Base-by-base conservation (phyloP, 1,284 basidiomycete species). In the Ganoderma leucocontextum region DNA sequence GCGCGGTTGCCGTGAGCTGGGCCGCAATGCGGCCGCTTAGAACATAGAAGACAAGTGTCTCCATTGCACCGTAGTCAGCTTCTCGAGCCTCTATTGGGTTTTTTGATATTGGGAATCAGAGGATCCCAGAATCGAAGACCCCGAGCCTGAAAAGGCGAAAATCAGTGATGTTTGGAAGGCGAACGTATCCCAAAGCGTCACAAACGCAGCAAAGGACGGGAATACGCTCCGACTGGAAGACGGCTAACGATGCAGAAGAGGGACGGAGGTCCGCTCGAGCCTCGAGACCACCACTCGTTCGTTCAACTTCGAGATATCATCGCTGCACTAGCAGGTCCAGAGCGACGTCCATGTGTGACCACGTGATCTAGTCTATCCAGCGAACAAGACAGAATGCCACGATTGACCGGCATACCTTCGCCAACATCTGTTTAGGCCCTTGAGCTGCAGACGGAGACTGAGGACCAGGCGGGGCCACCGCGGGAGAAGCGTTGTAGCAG, bases 21-120 rank as follows among this genome's bases (percentile, higher is more conserved):
- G 58, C 58, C 58, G 58, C 58, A 25, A 29, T 41, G 58, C 25
- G 22, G 58, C 58, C 58, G 58, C 22, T 5, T 13, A 22, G 22
- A 25, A 52, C 25, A 52, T 60, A 22, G 58, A 39, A 60, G 58
- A 5, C 36, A 41, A 39, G 38, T 10, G 58, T 22, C 38, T 25
- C 58, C 25, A 29, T 60, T 19, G n/a, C 7, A n/a, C 6, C 38
- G 22, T 19, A 19, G 55, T 22, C 7, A 58, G 12, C 33, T 29
- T 52, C 49, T 25, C 19, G 13, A 3, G 6, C 19, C 4, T 52
- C 10, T 10, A 25, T 52, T 13, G 47, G n/a, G 47, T 5, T n/a
- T n/a, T 25, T 52, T 1, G 25, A 29, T 13, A 22, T 52, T 22
- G 22, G 47, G 29, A 55, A 55, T 55, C 52, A 35, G 52, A 33